Evolutionary conservation across 2,329 filamentous ascomycete species (phyloP).

Genomic region (Alternaria ethzedia): DNA sequence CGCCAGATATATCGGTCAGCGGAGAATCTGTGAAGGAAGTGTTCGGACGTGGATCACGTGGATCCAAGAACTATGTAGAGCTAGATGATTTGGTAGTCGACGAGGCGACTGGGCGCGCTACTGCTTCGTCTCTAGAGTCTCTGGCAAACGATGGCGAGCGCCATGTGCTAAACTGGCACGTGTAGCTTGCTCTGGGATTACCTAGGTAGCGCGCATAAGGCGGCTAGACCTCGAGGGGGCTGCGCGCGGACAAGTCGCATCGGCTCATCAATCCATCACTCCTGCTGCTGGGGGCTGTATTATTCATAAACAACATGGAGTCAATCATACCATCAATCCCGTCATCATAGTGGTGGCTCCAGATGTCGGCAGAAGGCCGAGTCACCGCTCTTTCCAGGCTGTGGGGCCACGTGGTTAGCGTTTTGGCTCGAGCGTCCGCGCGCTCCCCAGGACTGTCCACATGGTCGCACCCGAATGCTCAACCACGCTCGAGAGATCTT

Average conservation of each 20-base stretch:
- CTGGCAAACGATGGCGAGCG: conserved; percentile 1
- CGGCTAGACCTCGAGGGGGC: neutral
- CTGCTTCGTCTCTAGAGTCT: neutral
- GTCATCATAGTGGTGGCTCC: neutral
- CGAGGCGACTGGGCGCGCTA: conserved; percentile 1
- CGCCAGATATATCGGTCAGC: neutral
- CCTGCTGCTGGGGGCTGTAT: neutral
- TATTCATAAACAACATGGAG: neutral
- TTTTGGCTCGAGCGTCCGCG: too few species aligned
- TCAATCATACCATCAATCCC: neutral
- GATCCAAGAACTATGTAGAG: conserved; percentile 4
- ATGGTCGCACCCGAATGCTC: too few species aligned
- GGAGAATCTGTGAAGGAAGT: conserved; percentile 3
- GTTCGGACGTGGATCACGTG: neutral
- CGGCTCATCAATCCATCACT: neutral
- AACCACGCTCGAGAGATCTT: too few species aligned
- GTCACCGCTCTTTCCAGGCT: too few species aligned
- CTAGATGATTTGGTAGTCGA: conserved; percentile 8
- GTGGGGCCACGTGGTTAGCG: too few species aligned
- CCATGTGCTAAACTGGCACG: neutral
- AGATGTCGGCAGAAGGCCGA: neutral
- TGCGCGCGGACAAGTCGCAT: neutral
- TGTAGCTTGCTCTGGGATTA: neutral
- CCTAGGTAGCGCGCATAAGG: neutral
- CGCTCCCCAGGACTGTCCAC: too few species aligned